Evolutionary conservation across 2,329 filamentous ascomycete species (phyloP), one percentile per base, ranked within the genome.

Genomic region (Fusarium ambrosium): DNA sequence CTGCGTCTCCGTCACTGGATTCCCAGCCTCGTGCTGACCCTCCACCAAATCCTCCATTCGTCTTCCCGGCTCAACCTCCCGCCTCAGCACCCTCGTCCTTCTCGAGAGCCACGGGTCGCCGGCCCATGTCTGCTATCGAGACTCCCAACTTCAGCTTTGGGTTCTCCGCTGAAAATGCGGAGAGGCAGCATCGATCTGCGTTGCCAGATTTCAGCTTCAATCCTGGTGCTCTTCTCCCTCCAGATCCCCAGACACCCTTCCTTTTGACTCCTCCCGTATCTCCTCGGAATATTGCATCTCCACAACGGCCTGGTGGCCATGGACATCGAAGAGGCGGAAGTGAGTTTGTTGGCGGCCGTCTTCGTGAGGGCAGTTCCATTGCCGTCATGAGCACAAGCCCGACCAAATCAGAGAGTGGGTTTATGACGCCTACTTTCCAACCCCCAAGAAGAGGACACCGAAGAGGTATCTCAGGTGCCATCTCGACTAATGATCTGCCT

Each of bases 401-500:
- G 32, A 93, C 91, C 13, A 94, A 92, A 74, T 86, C 87, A 64
- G 88, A 91, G 29, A 86, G 86, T 69, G 90, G 91, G 7, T 88
- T 89, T 73, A 82, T 87, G 9, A 87, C 92, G 10, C 89, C 91
- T 62, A 83, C 86, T 13, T 86, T 92, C 13, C 85, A 85, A 55
- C 85, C 87, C 67, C 84, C 84, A 36, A 88, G 91, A 71, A 89
- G 94, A 76, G 91, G 82, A 14, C 95, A 98, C 81, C 91, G 94
- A 69, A 91, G 96, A 70, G 83, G 83, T 24, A 71, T 84, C n/a
- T 98, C 95, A 37, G 89, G 89, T 70, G 93, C 94, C 6, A 92
- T 98, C 61, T 98, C 95, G 2, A 93, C 92, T 67, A 94, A 96
- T 79, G 95, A 98, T 79, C 84, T 98, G 24, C 91, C 91, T 43